Evolutionary conservation across 129 eudicot genomes (phyloP).

Genomic region (Flaveria sonorensis): DNA sequence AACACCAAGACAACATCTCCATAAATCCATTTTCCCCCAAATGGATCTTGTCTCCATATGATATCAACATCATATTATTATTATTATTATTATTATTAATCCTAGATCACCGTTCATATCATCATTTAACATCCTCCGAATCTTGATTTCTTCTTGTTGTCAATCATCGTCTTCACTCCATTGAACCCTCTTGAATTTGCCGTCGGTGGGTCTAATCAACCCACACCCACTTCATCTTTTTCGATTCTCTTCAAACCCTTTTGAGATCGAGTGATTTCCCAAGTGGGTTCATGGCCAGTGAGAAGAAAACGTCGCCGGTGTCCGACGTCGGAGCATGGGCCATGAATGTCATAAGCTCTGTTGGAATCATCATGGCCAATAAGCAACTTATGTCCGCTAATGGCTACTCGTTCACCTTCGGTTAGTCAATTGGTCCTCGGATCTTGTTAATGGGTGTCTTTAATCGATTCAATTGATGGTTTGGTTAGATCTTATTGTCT

Average conservation of each 20-base stretch:
- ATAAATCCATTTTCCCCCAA: constrained; percentile 14
- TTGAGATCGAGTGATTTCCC: constrained; percentile 3
- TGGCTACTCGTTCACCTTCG: constrained; percentile 73
- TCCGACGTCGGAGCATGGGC: constrained; percentile 96
- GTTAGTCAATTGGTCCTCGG: constrained; percentile 36
- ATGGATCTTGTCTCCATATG: constrained; percentile 16
- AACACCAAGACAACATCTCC: not conserved
- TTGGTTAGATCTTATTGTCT: constrained; percentile 11
- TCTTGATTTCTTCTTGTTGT: constrained; percentile 35
- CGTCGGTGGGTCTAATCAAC: constrained; percentile 20
- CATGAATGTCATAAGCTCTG: constrained; percentile 84
- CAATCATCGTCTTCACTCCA: constrained; percentile 25
- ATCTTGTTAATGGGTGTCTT: constrained; percentile 11
- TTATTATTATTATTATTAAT: not conserved
- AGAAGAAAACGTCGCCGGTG: constrained; percentile 60
- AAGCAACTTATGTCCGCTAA: constrained; percentile 82
- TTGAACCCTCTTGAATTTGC: constrained; percentile 29
- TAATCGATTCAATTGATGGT: not conserved
- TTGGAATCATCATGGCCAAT: constrained; percentile 90
- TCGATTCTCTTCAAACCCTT: constrained; percentile 13
- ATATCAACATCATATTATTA: not conserved
- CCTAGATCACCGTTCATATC: constrained; percentile 29
- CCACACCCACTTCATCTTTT: not conserved
- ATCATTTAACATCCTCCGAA: constrained; percentile 9
- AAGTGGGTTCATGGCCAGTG: constrained; percentile 47